Base-by-base conservation (phyloP, 2,329 filamentous ascomycete species). In the Hyphodiscus sp. region DNA sequence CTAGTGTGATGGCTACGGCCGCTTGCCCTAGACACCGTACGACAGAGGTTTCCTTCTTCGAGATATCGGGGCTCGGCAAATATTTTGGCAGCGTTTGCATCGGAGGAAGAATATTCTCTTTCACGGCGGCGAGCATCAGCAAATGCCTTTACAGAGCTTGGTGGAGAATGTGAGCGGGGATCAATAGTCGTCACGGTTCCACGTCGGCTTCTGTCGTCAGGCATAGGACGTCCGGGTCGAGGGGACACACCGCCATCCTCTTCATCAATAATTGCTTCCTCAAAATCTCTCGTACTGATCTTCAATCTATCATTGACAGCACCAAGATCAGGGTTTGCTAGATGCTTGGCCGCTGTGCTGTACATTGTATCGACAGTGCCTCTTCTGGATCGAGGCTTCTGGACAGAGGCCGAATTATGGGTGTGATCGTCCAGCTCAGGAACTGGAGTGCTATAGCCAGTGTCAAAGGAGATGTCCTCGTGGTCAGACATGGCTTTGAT, bases 81-180 rank as follows among this genome's bases (percentile, higher is more conserved):
- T 8, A 91, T 91, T 69, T 96, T 95, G 50, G 96, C 89, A 0
- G 91, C 95, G 70, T 95, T 96, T 2, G 92, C 91, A 23, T 68
- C 65, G 2, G 57, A 54, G 57, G 81, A 68, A 2, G 84, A 87
- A 48, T 81, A 79, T 47, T 82, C 78, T 44, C 91, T 87, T 67
- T 92, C 89, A 55, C 91, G 86, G 55, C 90, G 88, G 49, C 90
- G 86, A 52, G 89, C 89, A 65, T 94, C 89, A 18, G 94, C 94
- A 70, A 99, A 99, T 3, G 94, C 94, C 70, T 97, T 95, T 49
- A 99, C 91, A 0, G 94, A 99, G 70, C 96, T 99, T 8, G 94
- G 94, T 11, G 92, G 92, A 6, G 94, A 97, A 1, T 82, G 75
- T 1, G 89, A 90, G 52, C 89, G 80, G 47, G 80, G 82, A 20